A percentile compares a stretch with the other conserved stretches of the same genome.
phyloP scores from a whole-genome alignment of 2,329 filamentous ascomycete genomes.

The Cytospora schulzeri region DNA sequence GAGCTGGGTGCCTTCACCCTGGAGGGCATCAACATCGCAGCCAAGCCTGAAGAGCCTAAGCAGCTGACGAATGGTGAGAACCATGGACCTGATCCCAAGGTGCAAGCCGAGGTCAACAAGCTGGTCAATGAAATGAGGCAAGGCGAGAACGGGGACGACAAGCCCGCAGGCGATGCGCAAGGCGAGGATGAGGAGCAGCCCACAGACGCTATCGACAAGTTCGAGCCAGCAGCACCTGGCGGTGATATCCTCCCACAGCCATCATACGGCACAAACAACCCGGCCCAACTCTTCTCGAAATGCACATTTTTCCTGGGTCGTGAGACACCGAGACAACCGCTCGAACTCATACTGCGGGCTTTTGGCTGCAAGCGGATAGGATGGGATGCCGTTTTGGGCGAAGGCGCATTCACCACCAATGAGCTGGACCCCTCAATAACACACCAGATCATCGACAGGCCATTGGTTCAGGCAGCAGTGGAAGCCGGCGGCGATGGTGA shows the following conservation, averaged over 20 bases:
- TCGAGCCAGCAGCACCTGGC: constrained; percentile 79
- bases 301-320: constrained; percentile 92
- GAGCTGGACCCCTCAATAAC: constrained; percentile 89
- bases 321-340: constrained; percentile 84
- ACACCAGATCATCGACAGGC: constrained; percentile 93
- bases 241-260: constrained; percentile 88
- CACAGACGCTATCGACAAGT: constrained; percentile 80
- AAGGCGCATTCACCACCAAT: constrained; percentile 88
- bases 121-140: constrained; percentile 68
- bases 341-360: constrained; percentile 90
- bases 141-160: constrained; percentile 44
- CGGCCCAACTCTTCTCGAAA: constrained; percentile 78
- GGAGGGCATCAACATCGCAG: constrained; percentile 69
- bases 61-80: constrained; percentile 53
- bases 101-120: constrained; percentile 69
- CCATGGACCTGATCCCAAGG: constrained; percentile 61
- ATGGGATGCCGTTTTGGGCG: constrained; percentile 89
- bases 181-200: constrained; percentile 48
- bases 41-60: constrained; percentile 55
- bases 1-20: constrained; percentile 91
- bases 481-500: constrained; percentile 53
- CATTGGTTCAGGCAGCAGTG: constrained; percentile 65
- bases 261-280: constrained; percentile 63
- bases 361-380: constrained; percentile 96
- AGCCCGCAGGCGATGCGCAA: constrained; percentile 41